Evolutionary conservation across 1,139 yeast species (phyloP).

Genomic region (Pichia sp.): DNA sequence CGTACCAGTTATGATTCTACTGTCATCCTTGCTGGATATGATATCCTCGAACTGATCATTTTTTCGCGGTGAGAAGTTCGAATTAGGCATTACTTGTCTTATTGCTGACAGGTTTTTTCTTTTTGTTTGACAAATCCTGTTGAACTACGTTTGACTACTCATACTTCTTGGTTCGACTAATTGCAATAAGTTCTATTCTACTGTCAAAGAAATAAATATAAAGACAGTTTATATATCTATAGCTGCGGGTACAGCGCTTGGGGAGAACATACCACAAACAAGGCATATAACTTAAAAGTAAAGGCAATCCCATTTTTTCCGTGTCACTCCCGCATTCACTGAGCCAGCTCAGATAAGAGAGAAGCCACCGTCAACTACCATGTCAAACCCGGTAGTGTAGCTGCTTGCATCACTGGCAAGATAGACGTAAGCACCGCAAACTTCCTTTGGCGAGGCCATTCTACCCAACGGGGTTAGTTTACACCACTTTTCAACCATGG

Average conservation of each 20-base stretch:
- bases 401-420: slow-evolving; percentile 83
- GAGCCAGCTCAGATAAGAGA: slow-evolving; percentile 13
- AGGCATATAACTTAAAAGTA: too few relatives aligned
- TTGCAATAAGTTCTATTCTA: neutral
- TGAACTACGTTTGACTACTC: neutral
- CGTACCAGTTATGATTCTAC: neutral
- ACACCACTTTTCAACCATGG: slow-evolving; percentile 47
- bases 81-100: neutral
- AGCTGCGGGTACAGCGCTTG: neutral
- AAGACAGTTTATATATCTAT: neutral
- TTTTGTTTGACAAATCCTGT: neutral
- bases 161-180: neutral
- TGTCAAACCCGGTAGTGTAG: slow-evolving; percentile 79
- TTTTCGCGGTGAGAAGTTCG: neutral
- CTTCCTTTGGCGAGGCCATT: slow-evolving; percentile 69
- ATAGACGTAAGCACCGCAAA: slow-evolving; percentile 83
- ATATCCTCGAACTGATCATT: neutral
- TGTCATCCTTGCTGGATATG: neutral
- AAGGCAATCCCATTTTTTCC: neutral
- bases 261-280: neutral
- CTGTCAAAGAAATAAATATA: too few relatives aligned
- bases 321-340: neutral
- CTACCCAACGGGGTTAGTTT: slow-evolving; percentile 75
- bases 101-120: neutral
- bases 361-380: slow-evolving; percentile 87